These are phyloP conservation scores for Leptographium lundbergii DNA, from an alignment of 2,329 filamentous ascomycete species.

Conservation along the genomic window DNA sequence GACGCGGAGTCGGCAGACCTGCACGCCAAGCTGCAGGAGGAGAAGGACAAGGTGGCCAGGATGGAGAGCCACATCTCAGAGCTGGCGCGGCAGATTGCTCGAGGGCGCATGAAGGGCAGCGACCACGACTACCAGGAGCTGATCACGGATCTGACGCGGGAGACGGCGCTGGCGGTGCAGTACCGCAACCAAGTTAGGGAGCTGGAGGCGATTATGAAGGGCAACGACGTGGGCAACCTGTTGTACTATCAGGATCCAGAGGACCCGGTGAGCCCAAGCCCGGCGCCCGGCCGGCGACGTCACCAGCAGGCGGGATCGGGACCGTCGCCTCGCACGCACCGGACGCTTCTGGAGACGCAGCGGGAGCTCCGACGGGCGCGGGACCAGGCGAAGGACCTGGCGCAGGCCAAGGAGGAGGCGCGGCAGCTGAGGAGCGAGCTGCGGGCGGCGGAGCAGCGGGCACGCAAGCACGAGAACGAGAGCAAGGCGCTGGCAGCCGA, in stretches of 20 bases:
- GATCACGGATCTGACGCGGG: conserved; percentile 40
- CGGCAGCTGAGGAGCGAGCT: conserved; percentile 37
- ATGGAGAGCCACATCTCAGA: conserved; percentile 53
- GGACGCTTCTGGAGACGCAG: conserved; percentile 38
- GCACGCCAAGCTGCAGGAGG: conserved; percentile 51
- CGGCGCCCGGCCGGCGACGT: not conserved
- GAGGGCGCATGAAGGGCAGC: conserved; percentile 22
- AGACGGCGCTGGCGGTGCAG: conserved; percentile 43
- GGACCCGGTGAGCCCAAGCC: not conserved
- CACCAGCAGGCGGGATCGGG: conserved; percentile 19
- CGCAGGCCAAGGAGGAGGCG: conserved; percentile 39
- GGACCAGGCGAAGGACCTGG: conserved; percentile 39
- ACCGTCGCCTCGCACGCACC: conserved; percentile 36
- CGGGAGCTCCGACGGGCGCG: conserved; percentile 42
- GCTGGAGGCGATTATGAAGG: conserved; percentile 37
- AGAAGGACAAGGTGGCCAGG: conserved; percentile 49
- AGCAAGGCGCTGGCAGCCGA: conserved; percentile 21
- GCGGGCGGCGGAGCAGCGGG: conserved; percentile 31
- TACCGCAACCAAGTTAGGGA: conserved; percentile 49
- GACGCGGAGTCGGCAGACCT: conserved; percentile 58
- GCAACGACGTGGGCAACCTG: conserved; percentile 21
- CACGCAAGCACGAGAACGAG: conserved; percentile 23
- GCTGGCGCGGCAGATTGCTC: conserved; percentile 43
- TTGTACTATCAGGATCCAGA: conserved; percentile 17
- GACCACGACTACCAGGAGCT: conserved; percentile 34